Percentiles rank a stretch among this genome's conserved stretches.
phyloP scores from a whole-genome alignment of 805 yeast genomes.

The Wickerhamomyces sydowiorum region DNA sequence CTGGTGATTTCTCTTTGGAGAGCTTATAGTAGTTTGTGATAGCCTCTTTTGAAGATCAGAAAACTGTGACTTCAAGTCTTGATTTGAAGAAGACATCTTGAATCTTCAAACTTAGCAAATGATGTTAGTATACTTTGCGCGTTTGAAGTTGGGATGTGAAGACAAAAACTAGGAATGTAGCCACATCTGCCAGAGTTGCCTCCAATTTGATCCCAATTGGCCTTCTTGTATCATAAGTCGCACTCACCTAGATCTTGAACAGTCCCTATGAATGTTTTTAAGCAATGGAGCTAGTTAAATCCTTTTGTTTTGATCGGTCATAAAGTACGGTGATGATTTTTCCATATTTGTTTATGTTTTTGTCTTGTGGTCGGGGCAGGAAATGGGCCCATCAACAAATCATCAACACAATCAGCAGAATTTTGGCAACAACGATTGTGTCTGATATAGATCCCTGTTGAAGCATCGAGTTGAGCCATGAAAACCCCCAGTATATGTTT shows the following conservation, averaged over 20 bases:
- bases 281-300: no score
- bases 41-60: conserved; percentile 36
- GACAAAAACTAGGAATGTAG: not conserved
- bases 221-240: no score
- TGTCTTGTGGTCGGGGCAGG: not conserved
- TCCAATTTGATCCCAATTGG: no score
- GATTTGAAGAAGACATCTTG: conserved; percentile 15
- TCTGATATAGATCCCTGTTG: no score
- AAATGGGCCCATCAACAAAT: no score
- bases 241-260: not conserved
- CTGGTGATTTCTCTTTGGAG: conserved; percentile 15
- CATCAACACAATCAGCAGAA: no score
- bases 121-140: not conserved
- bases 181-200: no score
- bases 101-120: not conserved
- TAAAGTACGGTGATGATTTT: not conserved
- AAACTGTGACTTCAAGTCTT: conserved; percentile 35
- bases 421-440: no score
- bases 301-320: not conserved
- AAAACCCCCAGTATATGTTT: no score
- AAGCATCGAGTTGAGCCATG: no score
- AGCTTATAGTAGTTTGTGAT: conserved; percentile 23
- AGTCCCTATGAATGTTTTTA: not conserved
- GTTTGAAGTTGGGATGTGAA: not conserved
- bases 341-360: not conserved